A percentile compares a stretch with the other conserved stretches of the same genome.
These are phyloP conservation scores for Brassica napus DNA, from an alignment of 345 rosid genomes.

Conservation along the genomic window Da-Ae NC_063443.1:16777001-16777500, in stretches of 20 bases:
- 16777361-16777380: constrained; percentile 92
- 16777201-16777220: constrained; percentile 66
- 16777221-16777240: constrained; percentile 84
- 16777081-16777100: constrained; percentile 27
- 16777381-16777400: constrained; percentile 88
- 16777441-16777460: constrained; percentile 70
- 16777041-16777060: constrained; percentile 63
- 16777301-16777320: background rate
- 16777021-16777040: constrained; percentile 72
- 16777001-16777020: constrained; percentile 73
- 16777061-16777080: constrained; percentile 73
- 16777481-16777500: constrained; percentile 98
- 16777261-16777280: background rate
- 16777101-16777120: constrained; percentile 20
- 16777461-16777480: constrained; percentile 90
- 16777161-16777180: constrained; percentile 70
- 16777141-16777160: constrained; percentile 46
- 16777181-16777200: constrained; percentile 75
- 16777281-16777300: background rate
- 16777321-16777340: constrained; percentile 19
- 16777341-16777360: constrained; percentile 18
- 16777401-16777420: constrained; percentile 86
- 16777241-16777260: constrained; percentile 92
- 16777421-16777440: constrained; percentile 81
- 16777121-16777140: background rate